A percentile compares a stretch with the other conserved stretches of the same genome.
Conservation (phyloP, 345 rosid species). For the Brassica incana region DNA sequence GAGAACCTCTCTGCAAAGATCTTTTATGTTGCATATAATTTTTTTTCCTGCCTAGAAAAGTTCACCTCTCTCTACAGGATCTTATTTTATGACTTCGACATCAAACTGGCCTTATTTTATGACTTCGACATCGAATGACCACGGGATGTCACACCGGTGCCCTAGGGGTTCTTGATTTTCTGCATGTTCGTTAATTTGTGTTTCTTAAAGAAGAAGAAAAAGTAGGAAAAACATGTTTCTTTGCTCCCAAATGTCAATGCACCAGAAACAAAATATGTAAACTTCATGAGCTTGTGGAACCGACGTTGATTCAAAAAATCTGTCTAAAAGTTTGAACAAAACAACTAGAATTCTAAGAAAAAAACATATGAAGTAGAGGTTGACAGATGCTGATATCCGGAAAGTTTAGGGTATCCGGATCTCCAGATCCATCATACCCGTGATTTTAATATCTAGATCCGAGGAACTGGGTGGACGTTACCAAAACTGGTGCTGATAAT, state of each 20-base stretch:
- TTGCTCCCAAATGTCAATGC: not conserved
- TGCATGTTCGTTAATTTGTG: not conserved
- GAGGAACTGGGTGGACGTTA: too few relatives aligned
- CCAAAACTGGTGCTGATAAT: too few relatives aligned
- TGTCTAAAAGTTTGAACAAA: not conserved
- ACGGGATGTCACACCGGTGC: not conserved
- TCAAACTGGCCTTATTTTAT: not conserved
- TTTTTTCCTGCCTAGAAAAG: not conserved
- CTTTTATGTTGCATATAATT: not conserved
- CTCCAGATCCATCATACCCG: too few relatives aligned
- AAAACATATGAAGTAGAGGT: too few relatives aligned
- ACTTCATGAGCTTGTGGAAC: not conserved
- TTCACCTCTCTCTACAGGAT: not conserved
- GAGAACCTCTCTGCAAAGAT: too few relatives aligned
- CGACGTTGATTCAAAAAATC: not conserved
- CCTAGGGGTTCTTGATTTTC: not conserved
- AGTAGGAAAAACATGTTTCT: not conserved
- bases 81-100: not conserved
- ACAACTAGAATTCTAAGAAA: not conserved
- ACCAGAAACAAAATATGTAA: not conserved
- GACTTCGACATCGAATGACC: not conserved
- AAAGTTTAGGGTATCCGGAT: too few relatives aligned
- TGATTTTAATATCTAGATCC: too few relatives aligned
- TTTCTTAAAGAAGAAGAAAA: not conserved
- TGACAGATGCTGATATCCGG: too few relatives aligned